Evolutionary conservation across 2,329 filamentous ascomycete genomes (phyloP).

Genomic region (Cordyceps sp.): DNA sequence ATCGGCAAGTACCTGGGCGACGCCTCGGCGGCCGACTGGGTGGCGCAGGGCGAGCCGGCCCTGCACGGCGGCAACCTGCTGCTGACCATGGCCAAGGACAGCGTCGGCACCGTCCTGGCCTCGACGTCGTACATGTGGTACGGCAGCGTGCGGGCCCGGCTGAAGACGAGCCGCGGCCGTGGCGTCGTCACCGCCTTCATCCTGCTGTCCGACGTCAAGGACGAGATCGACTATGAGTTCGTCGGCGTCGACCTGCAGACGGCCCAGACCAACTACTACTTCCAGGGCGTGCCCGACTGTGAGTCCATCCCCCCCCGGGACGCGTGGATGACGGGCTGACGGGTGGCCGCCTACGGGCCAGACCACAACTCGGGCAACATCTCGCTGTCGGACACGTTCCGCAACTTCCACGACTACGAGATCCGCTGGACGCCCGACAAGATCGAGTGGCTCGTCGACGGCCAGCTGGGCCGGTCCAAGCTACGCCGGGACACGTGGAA

Average conservation of each 20-base stretch:
- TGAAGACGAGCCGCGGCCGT: slow-evolving; percentile 69
- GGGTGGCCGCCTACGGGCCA: too few relatives aligned
- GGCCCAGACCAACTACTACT: slow-evolving; percentile 94
- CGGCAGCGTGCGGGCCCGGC: slow-evolving; percentile 69
- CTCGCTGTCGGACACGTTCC: slow-evolving; percentile 51
- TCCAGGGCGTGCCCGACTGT: slow-evolving; percentile 86
- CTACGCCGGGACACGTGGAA: slow-evolving; percentile 77
- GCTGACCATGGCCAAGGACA: slow-evolving; percentile 76
- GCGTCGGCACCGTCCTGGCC: slow-evolving; percentile 74
- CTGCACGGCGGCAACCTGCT: slow-evolving; percentile 53
- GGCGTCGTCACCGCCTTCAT: slow-evolving; percentile 98
- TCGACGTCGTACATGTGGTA: slow-evolving; percentile 90
- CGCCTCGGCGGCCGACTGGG: slow-evolving; percentile 67
- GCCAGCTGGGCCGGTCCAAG: slow-evolving; percentile 55
- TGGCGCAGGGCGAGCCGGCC: slow-evolving; percentile 63
- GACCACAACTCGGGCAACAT: slow-evolving; percentile 65
- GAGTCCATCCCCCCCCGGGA: too few relatives aligned
- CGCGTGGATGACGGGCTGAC: too few relatives aligned
- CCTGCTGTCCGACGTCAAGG: slow-evolving; percentile 84
- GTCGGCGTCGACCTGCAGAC: slow-evolving; percentile 62
- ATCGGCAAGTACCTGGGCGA: slow-evolving; percentile 82
- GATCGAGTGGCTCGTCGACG: slow-evolving; percentile 79
- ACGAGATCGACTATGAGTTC: slow-evolving; percentile 97
- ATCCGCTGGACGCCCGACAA: slow-evolving; percentile 82
- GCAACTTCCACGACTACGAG: slow-evolving; percentile 76